Evolutionary conservation across 1,284 basidiomycete species (phyloP), one percentile per base, ranked within the genome.

Genomic region (Nidula niveotomentosa): DNA sequence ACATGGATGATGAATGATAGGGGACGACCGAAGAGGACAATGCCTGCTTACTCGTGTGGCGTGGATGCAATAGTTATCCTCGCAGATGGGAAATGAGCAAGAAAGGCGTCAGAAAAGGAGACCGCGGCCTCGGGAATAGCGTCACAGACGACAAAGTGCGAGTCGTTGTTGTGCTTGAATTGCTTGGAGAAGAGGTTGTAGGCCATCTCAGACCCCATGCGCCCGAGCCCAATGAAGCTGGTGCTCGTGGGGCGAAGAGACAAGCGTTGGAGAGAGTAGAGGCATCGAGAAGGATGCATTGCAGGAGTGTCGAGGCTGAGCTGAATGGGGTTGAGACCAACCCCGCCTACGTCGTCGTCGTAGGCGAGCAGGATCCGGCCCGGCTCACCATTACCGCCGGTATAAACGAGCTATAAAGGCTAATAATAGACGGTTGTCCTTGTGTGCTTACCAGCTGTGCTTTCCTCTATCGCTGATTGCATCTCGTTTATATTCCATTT

Each of bases 171-270:
- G 46, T 79, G 72, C 10, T 78, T 74, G 49, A 80, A 72, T 57
- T 78, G 80, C 63, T 88, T 88, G 0, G 87, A 85, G 73, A 91
- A 91, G 51, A 93, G 78, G 69, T 93, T 93, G 69, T 78, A 80
- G 13, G 91, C 91, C 92, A 93, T 93, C 66, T 90, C 85, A 49
- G 81, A 83, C 35, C 91, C 91, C 91, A 94, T 93, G 51, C 85
- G 77, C 43, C 91, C 91, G 10, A 93, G 81, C 5, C 91, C 91
- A 53, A 93, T 86, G 72, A 93, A 93, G 53, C 84, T 85, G 36
- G 84, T 82, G 62, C 79, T 85, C 46, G 77, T 78, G 12, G 72
- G 64, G 41, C 88, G 80, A 34, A 58, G 53, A 18, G 58, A 57
- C 10, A 61, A 50, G 53, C 60, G 62, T 36, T 65, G 58, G 30